phyloP scores from a whole-genome alignment of 2,329 filamentous ascomycete species.

The Chrysosporium keratinophilum region DNA sequence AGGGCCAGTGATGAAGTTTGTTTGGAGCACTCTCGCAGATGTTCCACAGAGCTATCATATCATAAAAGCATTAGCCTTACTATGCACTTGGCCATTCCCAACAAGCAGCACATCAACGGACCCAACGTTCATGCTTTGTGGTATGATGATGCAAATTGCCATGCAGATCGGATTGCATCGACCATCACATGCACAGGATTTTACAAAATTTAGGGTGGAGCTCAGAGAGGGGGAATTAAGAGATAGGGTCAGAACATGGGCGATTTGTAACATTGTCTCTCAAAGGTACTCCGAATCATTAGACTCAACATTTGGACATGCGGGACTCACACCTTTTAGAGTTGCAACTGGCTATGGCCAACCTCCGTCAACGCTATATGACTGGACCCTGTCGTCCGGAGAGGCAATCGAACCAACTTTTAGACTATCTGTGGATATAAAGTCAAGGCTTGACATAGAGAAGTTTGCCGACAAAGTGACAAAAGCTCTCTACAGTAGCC shows the following conservation, averaged over 20 bases:
- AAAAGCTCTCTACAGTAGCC: slow-evolving; percentile 47
- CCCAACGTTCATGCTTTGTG: slow-evolving; percentile 55
- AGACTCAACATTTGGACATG: background rate
- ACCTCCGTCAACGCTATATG: slow-evolving; percentile 52
- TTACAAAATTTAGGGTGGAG: slow-evolving; percentile 42
- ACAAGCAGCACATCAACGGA: slow-evolving; percentile 54
- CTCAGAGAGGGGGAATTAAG: slow-evolving; percentile 52
- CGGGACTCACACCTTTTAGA: slow-evolving; percentile 24
- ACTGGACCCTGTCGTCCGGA: slow-evolving; percentile 44
- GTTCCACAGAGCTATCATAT: slow-evolving; percentile 55
- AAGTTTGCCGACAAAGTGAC: slow-evolving; percentile 50
- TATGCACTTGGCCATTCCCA: slow-evolving; percentile 57
- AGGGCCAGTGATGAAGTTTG: slow-evolving; percentile 46
- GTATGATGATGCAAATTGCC: slow-evolving; percentile 58
- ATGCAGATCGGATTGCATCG: slow-evolving; percentile 57
- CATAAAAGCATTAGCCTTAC: slow-evolving; percentile 52
- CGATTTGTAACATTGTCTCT: slow-evolving; percentile 56
- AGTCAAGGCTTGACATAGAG: slow-evolving; percentile 46
- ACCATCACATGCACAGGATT: slow-evolving; percentile 52
- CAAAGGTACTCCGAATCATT: slow-evolving; percentile 44
- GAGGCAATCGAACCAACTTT: slow-evolving; percentile 38
- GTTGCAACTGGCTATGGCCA: slow-evolving; percentile 60
- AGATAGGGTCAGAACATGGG: slow-evolving; percentile 57
- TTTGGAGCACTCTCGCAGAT: slow-evolving; percentile 52
- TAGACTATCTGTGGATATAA: slow-evolving; percentile 43